A percentile compares a stretch with the other conserved stretches of the same genome.
Evolutionary conservation across 2,329 filamentous ascomycete genomes (phyloP).

Genomic region (Xylaria hypoxylon): DNA sequence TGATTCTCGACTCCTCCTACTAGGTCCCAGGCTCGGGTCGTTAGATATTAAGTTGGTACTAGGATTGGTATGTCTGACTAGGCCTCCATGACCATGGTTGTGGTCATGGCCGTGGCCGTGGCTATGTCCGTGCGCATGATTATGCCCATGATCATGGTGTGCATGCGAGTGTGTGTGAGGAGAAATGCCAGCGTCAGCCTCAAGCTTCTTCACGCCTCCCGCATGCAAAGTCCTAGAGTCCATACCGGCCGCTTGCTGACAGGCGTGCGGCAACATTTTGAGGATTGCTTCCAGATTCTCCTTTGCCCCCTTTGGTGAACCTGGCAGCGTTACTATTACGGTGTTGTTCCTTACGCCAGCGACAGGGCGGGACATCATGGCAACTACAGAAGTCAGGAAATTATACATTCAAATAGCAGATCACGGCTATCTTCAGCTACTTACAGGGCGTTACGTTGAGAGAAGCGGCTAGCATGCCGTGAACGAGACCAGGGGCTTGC

Average conservation of each 20-base stretch:
- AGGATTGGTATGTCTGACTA: conserved; percentile 78
- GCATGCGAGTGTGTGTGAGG: conserved; percentile 46
- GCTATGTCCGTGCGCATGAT: conserved; percentile 62
- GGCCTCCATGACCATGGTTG: conserved; percentile 70
- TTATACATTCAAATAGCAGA: neutral
- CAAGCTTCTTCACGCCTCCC: conserved; percentile 85
- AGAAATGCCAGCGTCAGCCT: conserved; percentile 79
- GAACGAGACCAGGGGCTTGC: conserved; percentile 89
- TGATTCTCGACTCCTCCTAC: conserved; percentile 81
- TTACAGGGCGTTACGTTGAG: conserved; percentile 88
- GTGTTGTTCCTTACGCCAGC: conserved; percentile 86
- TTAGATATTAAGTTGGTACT: conserved; percentile 69
- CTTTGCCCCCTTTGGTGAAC: conserved; percentile 92
- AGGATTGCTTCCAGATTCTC: conserved; percentile 92
- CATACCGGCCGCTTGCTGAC: conserved; percentile 83
- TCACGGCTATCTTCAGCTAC: conserved; percentile 49
- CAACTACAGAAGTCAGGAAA: conserved; percentile 68
- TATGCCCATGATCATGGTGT: conserved; percentile 60
- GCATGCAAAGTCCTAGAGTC: conserved; percentile 83
- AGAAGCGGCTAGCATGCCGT: conserved; percentile 91
- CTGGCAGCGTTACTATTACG: conserved; percentile 88
- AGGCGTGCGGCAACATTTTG: conserved; percentile 95
- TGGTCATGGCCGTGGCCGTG: conserved; percentile 67
- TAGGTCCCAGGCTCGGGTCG: conserved; percentile 70
- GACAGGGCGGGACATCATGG: conserved; percentile 94